These are phyloP conservation scores for Oryza punctata DNA, from an alignment of 176 grass and related monocot genomes.

Conservation along the genomic window DNA sequence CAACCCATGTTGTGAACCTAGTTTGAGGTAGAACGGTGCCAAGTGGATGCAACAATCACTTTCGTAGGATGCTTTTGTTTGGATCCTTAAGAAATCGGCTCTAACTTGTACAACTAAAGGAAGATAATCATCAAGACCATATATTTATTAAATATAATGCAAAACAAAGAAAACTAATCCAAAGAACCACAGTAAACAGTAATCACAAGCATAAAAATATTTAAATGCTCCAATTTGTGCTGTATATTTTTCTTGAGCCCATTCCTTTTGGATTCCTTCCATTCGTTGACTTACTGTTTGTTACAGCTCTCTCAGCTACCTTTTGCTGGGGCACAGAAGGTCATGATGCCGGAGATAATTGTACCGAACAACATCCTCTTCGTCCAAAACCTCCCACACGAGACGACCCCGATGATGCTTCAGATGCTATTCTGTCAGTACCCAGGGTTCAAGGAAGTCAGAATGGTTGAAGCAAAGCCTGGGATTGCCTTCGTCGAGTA, in stretches of 20 bases:
- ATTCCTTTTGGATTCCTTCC: background rate
- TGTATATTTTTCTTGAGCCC: background rate
- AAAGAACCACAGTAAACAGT: background rate
- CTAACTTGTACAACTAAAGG: background rate
- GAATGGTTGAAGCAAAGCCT: conserved; percentile 87
- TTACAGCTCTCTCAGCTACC: conserved; percentile 71
- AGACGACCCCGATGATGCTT: conserved; percentile 74
- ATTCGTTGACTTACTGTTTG: conserved; percentile 2
- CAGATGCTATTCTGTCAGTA: conserved; percentile 97
- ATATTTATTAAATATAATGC: background rate
- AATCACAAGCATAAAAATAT: background rate
- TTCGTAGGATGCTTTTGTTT: background rate
- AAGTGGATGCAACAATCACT: background rate
- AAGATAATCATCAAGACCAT: background rate
- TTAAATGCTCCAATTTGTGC: background rate
- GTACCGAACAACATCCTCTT: conserved; percentile 94
- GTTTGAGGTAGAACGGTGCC: background rate
- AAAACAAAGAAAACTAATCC: background rate
- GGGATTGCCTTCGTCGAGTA: conserved; percentile 97
- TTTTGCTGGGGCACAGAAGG: conserved; percentile 63
- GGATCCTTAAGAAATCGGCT: background rate
- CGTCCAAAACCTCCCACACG: conserved; percentile 87
- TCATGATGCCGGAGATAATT: conserved; percentile 74
- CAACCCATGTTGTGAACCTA: background rate
- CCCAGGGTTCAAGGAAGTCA: conserved; percentile 89